These are phyloP conservation scores for Kalanchoe fedtschenkoi DNA, from an alignment of 164 flowering plant species.

Conservation along the genomic window DNA sequence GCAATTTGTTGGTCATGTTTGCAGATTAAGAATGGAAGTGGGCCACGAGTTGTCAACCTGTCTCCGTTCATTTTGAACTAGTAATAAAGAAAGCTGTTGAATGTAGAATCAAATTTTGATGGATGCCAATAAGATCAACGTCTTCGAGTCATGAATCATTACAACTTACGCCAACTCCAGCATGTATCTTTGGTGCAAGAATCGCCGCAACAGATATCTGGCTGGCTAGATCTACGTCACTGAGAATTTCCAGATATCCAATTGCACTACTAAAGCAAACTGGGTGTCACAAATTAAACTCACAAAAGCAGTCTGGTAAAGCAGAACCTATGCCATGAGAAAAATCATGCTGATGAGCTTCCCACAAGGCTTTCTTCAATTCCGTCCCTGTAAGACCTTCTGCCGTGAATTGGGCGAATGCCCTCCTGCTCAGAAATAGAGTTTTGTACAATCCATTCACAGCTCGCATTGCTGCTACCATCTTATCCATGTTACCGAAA, in stretches of 20 bases:
- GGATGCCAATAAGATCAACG: no score
- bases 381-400: constrained; percentile 47
- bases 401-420: constrained; percentile 46
- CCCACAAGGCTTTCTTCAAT: constrained; percentile 59
- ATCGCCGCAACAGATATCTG: no score
- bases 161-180: no score
- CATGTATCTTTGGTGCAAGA: no score
- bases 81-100: no score
- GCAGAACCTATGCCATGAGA: constrained; percentile 77
- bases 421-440: constrained; percentile 65
- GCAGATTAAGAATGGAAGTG: no score
- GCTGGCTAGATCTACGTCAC: no score
- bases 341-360: constrained; percentile 62
- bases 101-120: no score
- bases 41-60: no score
- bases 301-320: constrained; percentile 91
- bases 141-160: no score
- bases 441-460: constrained; percentile 57
- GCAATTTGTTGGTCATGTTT: no score
- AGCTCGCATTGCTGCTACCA: constrained; percentile 95
- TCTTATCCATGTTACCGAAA: constrained; percentile 99
- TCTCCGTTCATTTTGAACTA: no score
- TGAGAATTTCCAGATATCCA: neutral
- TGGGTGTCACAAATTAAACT: constrained; percentile 40
- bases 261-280: neutral